A percentile compares a stretch with the other conserved stretches of the same genome.
Conservation (phyloP, 345 rosid species). For the Eucalyptus pauciflora region DNA sequence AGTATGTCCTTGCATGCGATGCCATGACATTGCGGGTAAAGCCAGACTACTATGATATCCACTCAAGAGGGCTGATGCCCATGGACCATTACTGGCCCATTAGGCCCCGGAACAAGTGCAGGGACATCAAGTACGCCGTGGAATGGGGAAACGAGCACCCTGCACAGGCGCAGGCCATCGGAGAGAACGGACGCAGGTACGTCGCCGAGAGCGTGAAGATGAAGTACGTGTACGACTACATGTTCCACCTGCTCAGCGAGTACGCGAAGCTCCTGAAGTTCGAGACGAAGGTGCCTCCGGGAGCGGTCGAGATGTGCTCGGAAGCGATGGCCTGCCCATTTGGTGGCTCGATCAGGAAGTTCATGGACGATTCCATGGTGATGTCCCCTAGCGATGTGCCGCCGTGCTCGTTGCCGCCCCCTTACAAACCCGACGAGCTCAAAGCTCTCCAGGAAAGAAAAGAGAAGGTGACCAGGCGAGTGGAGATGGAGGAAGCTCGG, state of each 20-base stretch:
- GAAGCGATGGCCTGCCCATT: slow-evolving; percentile 51
- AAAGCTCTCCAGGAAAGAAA: slow-evolving; percentile 6
- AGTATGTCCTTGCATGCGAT: slow-evolving; percentile 35
- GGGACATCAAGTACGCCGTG: slow-evolving; percentile 57
- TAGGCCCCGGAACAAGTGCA: slow-evolving; percentile 41
- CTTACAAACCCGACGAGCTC: slow-evolving; percentile 45
- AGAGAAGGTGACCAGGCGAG: slow-evolving; percentile 2
- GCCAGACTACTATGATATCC: slow-evolving; percentile 24
- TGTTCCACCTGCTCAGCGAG: slow-evolving; percentile 57
- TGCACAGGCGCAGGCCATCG: slow-evolving; percentile 51
- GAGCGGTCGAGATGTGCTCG: slow-evolving; percentile 34
- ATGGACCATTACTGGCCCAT: slow-evolving; percentile 70
- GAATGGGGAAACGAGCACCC: slow-evolving; percentile 63
- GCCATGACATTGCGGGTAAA: slow-evolving; percentile 18
- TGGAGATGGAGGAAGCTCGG: slow-evolving; percentile 23
- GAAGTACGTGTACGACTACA: slow-evolving; percentile 63
- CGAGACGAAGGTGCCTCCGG: slow-evolving; percentile 26
- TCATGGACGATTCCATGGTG: slow-evolving; percentile 56
- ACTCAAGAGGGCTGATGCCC: slow-evolving; percentile 33
- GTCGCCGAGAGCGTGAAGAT: slow-evolving; percentile 37
- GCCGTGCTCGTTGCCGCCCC: slow-evolving; percentile 54
- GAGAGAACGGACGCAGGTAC: slow-evolving; percentile 41
- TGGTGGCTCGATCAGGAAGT: slow-evolving; percentile 27
- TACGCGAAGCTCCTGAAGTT: slow-evolving; percentile 49
- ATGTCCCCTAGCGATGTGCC: slow-evolving; percentile 31